Evolutionary conservation across 768 basidiomycete species (phyloP).

Genomic region (Trametopsis cervina): DNA sequence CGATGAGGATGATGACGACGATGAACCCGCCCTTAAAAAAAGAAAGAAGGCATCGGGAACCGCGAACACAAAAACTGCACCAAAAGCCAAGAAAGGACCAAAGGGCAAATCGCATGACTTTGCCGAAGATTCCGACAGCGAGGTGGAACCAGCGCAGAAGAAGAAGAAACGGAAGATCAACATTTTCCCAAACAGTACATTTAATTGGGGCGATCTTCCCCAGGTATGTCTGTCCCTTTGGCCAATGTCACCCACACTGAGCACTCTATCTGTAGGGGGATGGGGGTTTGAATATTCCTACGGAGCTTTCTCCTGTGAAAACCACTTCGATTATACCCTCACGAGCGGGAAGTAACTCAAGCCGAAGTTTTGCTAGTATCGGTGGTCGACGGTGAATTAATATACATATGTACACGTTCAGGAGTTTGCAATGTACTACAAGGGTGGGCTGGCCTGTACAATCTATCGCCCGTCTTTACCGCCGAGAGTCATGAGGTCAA

Average conservation of each 20-base stretch:
- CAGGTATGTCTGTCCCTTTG: conserved; percentile 24
- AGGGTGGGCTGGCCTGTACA: too few species aligned
- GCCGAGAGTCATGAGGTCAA: conserved; percentile 47
- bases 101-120: conserved; percentile 19
- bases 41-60: conserved; percentile 1
- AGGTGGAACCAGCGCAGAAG: conserved; percentile 32
- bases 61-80: conserved; percentile 3
- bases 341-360: neutral
- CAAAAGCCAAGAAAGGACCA: conserved; percentile 2
- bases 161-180: conserved; percentile 72
- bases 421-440: too few species aligned
- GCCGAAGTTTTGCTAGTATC: too few species aligned
- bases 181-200: conserved; percentile 41
- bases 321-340: conserved; percentile 8
- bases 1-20: conserved; percentile 20
- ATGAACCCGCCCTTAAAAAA: conserved; percentile 2
- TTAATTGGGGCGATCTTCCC: conserved; percentile 38
- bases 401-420: too few species aligned
- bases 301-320: conserved; percentile 59
- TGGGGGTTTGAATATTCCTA: conserved; percentile 55
- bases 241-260: neutral
- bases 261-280: conserved; percentile 19
- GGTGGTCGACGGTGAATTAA: too few species aligned
- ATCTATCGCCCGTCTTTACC: conserved; percentile 18
- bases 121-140: conserved; percentile 14